Evolutionary conservation across 2,329 filamentous ascomycete species (phyloP).

Genomic region (Lecanoromycetidae sp.): DNA sequence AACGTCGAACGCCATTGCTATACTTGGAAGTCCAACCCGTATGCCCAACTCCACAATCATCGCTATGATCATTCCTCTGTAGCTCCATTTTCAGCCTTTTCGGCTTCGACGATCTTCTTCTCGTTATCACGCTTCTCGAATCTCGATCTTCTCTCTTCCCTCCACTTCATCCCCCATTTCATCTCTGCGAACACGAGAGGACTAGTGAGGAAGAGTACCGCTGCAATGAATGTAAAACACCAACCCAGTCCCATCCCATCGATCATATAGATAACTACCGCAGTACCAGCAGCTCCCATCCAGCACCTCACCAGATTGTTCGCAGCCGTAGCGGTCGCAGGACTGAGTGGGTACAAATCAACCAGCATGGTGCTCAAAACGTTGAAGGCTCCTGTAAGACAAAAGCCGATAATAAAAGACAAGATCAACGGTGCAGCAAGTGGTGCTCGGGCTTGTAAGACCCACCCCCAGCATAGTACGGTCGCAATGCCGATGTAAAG

Average conservation of each 20-base stretch:
- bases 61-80: too few relatives aligned
- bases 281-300: conserved; percentile 47
- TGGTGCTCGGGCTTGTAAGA: conserved; percentile 21
- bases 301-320: conserved; percentile 54
- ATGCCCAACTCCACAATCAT: too few relatives aligned
- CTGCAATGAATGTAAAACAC: conserved; percentile 34
- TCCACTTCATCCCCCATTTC: conserved; percentile 32
- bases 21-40: too few relatives aligned
- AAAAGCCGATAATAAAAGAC: conserved; percentile 28
- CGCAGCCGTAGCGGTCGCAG: conserved; percentile 50
- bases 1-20: too few relatives aligned
- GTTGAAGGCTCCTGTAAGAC: conserved; percentile 50
- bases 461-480: conserved; percentile 26
- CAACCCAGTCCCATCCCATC: conserved; percentile 46
- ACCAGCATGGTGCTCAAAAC: conserved; percentile 53
- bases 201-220: conserved; percentile 28
- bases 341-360: conserved; percentile 49
- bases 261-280: conserved; percentile 49
- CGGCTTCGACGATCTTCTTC: too few relatives aligned
- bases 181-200: conserved; percentile 33
- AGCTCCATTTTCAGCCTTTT: too few relatives aligned
- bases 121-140: conserved; percentile 1
- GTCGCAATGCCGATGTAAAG: conserved; percentile 21
- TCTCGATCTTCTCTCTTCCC: conserved; percentile 26
- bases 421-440: conserved; percentile 28